Base-by-base conservation (phyloP, 495 filamentous ascomycete genomes). In the Aspergillus nidulans region DNA sequence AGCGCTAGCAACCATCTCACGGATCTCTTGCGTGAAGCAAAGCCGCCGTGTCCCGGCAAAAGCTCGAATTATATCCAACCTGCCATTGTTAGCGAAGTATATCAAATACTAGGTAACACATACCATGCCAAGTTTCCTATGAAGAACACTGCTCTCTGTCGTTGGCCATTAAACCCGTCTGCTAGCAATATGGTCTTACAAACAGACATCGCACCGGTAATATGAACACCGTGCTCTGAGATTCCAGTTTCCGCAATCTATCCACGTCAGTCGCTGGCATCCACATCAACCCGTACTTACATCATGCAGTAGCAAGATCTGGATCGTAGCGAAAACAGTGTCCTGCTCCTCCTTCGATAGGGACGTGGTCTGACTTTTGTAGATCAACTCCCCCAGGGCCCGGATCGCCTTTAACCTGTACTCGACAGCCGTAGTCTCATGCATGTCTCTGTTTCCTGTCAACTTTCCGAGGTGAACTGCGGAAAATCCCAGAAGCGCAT, bases 21-120 rank as follows among this genome's bases (percentile, higher is more conserved):
- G 64, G 24, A 74, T 63, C 1, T 69, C 58, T 21, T 66, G 65
- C 0, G 69, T 59, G 38, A 74, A 74, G 47, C 68, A 74, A 5
- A 74, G 54, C 42, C 64, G 50, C 30, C 63, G 63, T 0, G 71
- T 59, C 4, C 61, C 61, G 18, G 71, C 57, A 52, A 74, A 68
- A 19, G 68, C 63, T 6, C 71, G 68, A 30, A 74, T 69, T 7
- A 74, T 71, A 58, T 74, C 71, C 12, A 74, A 57, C 71, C 68
- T 70, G 12, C 2, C 20, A 1, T 3, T 23, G 44, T 49, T 21
- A 39, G 30, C 19, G 15, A 10, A 13, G 12, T 23, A 5, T 18
- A 4, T 18, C 16, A 26, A 12, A 39, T n/a, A 6, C 13, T 0
- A 36, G 32, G 18, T 26, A 1, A 39, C 1, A 52, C 61, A 49